Conservation (phyloP, 2,329 filamentous ascomycete genomes). For the Orbilia ellipsospora region DNA sequence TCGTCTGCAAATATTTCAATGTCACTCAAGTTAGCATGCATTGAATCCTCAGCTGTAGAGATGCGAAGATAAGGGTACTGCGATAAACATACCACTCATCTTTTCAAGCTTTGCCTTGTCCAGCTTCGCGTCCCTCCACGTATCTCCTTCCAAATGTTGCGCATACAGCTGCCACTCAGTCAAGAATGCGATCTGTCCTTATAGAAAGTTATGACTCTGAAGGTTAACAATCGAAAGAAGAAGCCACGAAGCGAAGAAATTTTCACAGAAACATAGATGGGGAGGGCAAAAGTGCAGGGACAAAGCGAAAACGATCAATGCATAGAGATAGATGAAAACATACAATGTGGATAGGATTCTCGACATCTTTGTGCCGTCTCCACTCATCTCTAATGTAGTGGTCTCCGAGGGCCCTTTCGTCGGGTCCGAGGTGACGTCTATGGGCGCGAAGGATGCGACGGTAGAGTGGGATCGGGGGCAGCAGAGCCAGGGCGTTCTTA, state of each 20-base stretch:
- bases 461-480: slow-evolving; percentile 90
- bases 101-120: slow-evolving; percentile 87
- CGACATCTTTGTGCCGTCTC: slow-evolving; percentile 80
- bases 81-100: slow-evolving; percentile 88
- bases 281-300: neutral
- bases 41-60: neutral
- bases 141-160: slow-evolving; percentile 87
- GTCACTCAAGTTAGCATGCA: neutral
- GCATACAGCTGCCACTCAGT: slow-evolving; percentile 97
- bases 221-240: too few species aligned
- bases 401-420: slow-evolving; percentile 85
- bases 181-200: slow-evolving; percentile 84
- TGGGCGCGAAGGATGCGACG: slow-evolving; percentile 87
- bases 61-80: too few species aligned
- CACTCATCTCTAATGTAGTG: slow-evolving; percentile 95
- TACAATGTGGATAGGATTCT: slow-evolving; percentile 93
- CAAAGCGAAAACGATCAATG: neutral
- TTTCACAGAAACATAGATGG: neutral
- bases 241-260: too few species aligned
- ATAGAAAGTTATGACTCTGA: neutral
- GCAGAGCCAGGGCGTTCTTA: slow-evolving; percentile 70
- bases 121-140: slow-evolving; percentile 85
- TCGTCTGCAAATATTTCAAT: slow-evolving; percentile 71
- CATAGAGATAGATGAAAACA: neutral
- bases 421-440: slow-evolving; percentile 77